These are phyloP conservation scores for Rhynchosporium agropyri DNA, from an alignment of 2,329 filamentous ascomycete species.

Conservation along the genomic window DNA sequence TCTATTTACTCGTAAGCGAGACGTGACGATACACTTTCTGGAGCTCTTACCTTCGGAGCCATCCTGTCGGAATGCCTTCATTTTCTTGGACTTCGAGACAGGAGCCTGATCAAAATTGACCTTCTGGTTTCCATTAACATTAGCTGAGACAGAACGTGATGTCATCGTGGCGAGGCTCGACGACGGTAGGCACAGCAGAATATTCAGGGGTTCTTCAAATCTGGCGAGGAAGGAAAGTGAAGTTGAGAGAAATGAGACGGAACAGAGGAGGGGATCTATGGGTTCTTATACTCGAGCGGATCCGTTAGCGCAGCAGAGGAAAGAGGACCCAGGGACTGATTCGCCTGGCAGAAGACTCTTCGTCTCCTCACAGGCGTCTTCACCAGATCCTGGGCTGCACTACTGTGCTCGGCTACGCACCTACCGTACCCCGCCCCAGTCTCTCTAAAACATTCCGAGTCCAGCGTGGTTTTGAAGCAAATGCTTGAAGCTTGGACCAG, in stretches of 20 bases:
- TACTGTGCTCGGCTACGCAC: no score
- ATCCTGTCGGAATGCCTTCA: neutral
- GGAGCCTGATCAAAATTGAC: neutral
- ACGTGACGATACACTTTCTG: slow-evolving; percentile 3
- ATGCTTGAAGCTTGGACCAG: no score
- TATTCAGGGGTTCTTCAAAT: neutral
- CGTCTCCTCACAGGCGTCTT: neutral
- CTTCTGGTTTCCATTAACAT: neutral
- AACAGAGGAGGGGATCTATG: neutral
- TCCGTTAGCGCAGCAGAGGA: neutral
- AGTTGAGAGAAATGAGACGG: neutral
- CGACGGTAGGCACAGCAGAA: neutral
- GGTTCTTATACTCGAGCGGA: slow-evolving; percentile 6
- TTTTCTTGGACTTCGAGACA: neutral
- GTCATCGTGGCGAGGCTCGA: neutral
- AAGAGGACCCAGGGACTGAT: neutral
- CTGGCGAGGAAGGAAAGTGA: neutral
- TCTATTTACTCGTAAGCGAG: neutral
- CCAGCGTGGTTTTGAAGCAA: no score
- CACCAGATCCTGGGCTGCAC: neutral
- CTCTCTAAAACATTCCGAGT: no score
- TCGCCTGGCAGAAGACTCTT: neutral
- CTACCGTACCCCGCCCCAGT: no score
- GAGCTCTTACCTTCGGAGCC: neutral
- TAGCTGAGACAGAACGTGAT: neutral